phyloP scores from a whole-genome alignment of 2,329 filamentous ascomycete species.

The Xenosphaeropsis pyriputrescens region DNA sequence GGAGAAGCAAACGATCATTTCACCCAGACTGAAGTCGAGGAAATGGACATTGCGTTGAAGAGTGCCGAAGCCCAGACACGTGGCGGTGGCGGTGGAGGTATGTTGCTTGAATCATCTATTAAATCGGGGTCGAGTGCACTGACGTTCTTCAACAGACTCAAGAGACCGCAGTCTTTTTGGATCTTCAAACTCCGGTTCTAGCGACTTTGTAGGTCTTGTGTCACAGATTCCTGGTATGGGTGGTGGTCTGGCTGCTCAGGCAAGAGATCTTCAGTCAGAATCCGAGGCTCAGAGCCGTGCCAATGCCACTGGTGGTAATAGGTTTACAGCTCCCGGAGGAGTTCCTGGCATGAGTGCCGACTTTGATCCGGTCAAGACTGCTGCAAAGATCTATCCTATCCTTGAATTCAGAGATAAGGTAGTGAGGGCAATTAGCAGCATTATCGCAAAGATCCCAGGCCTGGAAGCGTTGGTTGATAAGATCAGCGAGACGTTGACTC shows the following conservation, averaged over 20 bases:
- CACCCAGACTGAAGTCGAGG: conserved; percentile 71
- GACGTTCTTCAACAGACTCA: too few relatives aligned
- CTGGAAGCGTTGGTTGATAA: conserved; percentile 83
- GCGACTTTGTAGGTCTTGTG: conserved; percentile 58
- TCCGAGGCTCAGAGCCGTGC: conserved; percentile 50
- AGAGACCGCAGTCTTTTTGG: conserved; percentile 17
- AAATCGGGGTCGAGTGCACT: too few relatives aligned
- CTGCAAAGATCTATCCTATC: conserved; percentile 83
- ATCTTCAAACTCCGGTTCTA: conserved; percentile 17
- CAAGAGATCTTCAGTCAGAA: conserved; percentile 41
- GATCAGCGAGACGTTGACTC: conserved; percentile 81
- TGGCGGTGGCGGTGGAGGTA: conserved; percentile 19
- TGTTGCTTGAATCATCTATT: too few relatives aligned
- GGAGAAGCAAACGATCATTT: conserved; percentile 73
- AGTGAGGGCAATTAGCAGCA: conserved; percentile 69
- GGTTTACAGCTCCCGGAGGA: conserved; percentile 30
- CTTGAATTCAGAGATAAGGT: conserved; percentile 89
- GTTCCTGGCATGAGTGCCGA: conserved; percentile 61
- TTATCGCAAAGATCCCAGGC: conserved; percentile 84
- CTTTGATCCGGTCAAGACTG: conserved; percentile 67
- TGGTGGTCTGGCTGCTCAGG: conserved; percentile 50
- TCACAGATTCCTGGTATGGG: conserved; percentile 60
- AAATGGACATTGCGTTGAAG: conserved; percentile 61
- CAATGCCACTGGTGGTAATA: conserved; percentile 31
- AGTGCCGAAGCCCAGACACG: conserved; percentile 40